phyloP scores from a whole-genome alignment of 176 grass and related monocot species.

The Bolboschoenus planiculmis region DNA sequence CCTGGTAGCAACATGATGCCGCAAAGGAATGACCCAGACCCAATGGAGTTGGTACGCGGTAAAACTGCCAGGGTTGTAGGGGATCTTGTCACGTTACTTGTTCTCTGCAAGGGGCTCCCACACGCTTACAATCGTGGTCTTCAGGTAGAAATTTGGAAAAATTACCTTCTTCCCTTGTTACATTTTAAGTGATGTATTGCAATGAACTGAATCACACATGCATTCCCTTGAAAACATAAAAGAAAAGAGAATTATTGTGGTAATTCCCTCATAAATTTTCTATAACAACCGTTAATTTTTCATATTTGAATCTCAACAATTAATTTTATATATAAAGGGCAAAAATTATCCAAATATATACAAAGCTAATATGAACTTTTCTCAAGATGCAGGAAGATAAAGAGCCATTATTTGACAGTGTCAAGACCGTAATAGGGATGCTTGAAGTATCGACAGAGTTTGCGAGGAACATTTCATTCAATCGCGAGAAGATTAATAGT shows the following conservation, averaged over 20 bases:
- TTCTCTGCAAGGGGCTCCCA: constrained; percentile 89
- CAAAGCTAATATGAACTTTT: constrained; percentile 16
- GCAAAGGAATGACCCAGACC: constrained; percentile 91
- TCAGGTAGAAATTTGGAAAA: constrained; percentile 39
- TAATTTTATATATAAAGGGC: background rate
- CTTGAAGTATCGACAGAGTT: constrained; percentile 91
- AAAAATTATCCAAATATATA: background rate
- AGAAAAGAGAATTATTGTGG: background rate
- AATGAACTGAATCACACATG: background rate
- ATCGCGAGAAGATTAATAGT: constrained; percentile 68
- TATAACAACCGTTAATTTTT: background rate
- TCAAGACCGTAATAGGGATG: constrained; percentile 79
- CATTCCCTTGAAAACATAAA: background rate
- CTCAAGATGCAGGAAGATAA: constrained; percentile 77
- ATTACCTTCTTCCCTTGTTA: background rate
- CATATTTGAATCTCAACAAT: background rate
- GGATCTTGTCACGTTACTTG: constrained; percentile 78
- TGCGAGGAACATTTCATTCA: constrained; percentile 88
- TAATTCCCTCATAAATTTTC: background rate
- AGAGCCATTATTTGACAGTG: constrained; percentile 91
- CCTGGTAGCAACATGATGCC: constrained; percentile 91
- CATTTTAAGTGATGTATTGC: background rate
- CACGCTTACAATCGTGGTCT: constrained; percentile 94
- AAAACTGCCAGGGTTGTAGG: constrained; percentile 93
- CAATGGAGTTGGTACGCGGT: constrained; percentile 93